phyloP scores from a whole-genome alignment of 768 basidiomycete species.

The Macrolepiota albuminosa region DNA sequence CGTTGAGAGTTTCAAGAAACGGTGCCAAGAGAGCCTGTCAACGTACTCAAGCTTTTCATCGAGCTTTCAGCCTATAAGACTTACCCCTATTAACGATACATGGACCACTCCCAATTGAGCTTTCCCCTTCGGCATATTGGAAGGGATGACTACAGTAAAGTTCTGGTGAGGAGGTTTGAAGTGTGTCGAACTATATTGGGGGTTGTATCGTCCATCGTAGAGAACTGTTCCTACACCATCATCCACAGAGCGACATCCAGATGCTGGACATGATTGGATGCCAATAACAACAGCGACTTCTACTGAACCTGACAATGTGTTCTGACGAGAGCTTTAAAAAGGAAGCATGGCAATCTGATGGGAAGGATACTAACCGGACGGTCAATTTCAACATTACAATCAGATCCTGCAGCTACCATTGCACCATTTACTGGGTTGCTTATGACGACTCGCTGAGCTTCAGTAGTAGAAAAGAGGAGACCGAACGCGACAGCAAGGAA shows the following conservation, averaged over 20 bases:
- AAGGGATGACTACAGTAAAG: slow-evolving; percentile 37
- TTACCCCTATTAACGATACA: slow-evolving; percentile 34
- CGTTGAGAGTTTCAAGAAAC: slow-evolving; percentile 26
- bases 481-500: not conserved
- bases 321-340: slow-evolving; percentile 18
- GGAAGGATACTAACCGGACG: slow-evolving; percentile 35
- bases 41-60: not conserved
- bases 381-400: slow-evolving; percentile 40
- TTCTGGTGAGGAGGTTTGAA: slow-evolving; percentile 35
- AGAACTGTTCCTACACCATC: slow-evolving; percentile 37
- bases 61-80: slow-evolving; percentile 12
- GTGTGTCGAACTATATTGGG: slow-evolving; percentile 23
- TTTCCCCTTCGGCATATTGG: slow-evolving; percentile 20
- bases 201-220: slow-evolving; percentile 40
- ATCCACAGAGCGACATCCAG: slow-evolving; percentile 18
- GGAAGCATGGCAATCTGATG: not conserved
- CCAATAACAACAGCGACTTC: slow-evolving; percentile 46
- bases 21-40: slow-evolving; percentile 29
- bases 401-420: slow-evolving; percentile 29
- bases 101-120: slow-evolving; percentile 35
- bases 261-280: slow-evolving; percentile 29
- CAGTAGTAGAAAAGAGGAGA: slow-evolving; percentile 25
- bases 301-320: slow-evolving; percentile 31
- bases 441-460: slow-evolving; percentile 39
- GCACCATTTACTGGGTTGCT: slow-evolving; percentile 33